phyloP scores from a whole-genome alignment of 805 yeast genomes.

The Ogataea nakhonphanomensis region DNA sequence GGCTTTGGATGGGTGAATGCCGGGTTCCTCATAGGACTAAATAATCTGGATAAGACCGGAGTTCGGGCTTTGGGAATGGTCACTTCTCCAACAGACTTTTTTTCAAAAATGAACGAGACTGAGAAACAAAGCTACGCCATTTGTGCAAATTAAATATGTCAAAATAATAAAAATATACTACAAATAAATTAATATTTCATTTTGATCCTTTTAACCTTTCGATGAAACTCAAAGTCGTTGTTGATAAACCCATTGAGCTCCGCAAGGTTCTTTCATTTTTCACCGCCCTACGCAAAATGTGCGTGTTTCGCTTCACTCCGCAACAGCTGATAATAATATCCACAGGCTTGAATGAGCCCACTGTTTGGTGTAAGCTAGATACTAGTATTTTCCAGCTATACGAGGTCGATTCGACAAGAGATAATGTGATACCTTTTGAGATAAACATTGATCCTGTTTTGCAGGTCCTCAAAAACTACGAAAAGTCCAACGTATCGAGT shows the following conservation, averaged over 20 bases:
- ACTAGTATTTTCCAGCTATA: conserved; percentile 45
- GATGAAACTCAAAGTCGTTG: conserved; percentile 28
- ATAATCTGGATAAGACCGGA: conserved; percentile 62
- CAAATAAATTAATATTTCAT: background rate
- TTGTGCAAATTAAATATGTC: background rate
- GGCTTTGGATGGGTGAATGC: conserved; percentile 99
- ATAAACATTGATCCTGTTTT: conserved; percentile 57
- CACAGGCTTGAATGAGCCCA: conserved; percentile 54
- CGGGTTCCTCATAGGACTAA: conserved; percentile 69
- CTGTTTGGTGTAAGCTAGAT: conserved; percentile 61
- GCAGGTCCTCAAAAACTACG: conserved; percentile 56
- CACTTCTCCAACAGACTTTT: conserved; percentile 67
- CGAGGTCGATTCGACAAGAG: conserved; percentile 49
- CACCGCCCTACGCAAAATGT: conserved; percentile 47
- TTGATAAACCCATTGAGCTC: conserved; percentile 23
- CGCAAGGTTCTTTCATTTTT: conserved; percentile 25
- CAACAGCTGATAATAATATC: conserved; percentile 48
- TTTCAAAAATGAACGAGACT: conserved; percentile 41
- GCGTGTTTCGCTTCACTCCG: conserved; percentile 55
- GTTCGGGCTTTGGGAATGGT: conserved; percentile 75
- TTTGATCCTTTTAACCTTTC: background rate
- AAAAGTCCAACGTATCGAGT: conserved; percentile 45
- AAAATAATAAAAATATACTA: background rate
- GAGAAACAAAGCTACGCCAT: conserved; percentile 39
- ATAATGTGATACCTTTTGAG: conserved; percentile 57